Conservation (phyloP, 805 yeast species). For the Wickerhamomyces bisporus region DNA sequence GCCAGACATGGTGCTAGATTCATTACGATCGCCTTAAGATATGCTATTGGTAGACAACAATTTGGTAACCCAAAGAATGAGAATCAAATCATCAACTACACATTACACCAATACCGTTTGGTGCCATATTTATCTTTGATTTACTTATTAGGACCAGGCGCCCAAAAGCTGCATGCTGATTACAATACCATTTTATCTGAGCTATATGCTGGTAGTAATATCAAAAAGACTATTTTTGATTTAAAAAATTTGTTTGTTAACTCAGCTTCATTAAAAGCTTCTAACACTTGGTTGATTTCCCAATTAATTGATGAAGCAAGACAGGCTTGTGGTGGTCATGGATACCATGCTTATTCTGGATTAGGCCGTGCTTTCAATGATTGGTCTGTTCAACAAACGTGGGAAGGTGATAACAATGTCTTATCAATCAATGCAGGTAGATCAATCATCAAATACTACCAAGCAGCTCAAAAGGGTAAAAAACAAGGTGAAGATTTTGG, state of each 20-base stretch:
- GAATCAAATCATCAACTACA: slow-evolving; percentile 76
- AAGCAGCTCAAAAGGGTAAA: slow-evolving; percentile 32
- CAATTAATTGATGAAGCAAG: slow-evolving; percentile 81
- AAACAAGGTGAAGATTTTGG: slow-evolving; percentile 24
- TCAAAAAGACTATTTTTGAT: slow-evolving; percentile 48
- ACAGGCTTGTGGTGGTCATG: slow-evolving; percentile 96
- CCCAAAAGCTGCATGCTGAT: slow-evolving; percentile 52
- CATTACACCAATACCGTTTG: slow-evolving; percentile 83
- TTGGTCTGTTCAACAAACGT: slow-evolving; percentile 97
- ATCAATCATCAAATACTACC: slow-evolving; percentile 44
- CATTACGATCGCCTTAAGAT: slow-evolving; percentile 77
- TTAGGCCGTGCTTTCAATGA: slow-evolving; percentile 85
- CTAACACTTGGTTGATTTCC: slow-evolving; percentile 83
- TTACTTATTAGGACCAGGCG: slow-evolving; percentile 70
- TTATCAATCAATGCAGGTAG: slow-evolving; percentile 82
- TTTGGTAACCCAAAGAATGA: slow-evolving; percentile 57
- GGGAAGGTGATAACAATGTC: slow-evolving; percentile 97
- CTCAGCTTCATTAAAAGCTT: slow-evolving; percentile 84
- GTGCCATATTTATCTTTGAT: slow-evolving; percentile 79
- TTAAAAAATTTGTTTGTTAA: slow-evolving; percentile 77
- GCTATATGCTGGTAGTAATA: slow-evolving; percentile 45
- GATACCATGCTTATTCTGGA: slow-evolving; percentile 88
- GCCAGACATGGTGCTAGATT: slow-evolving; percentile 75
- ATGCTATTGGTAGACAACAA: slow-evolving; percentile 55
- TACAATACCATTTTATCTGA: slow-evolving; percentile 45